Evolutionary conservation across 139 green algal genomes (phyloP), one percentile per base, ranked within the genome.

Genomic region (Chlorella sp.): DNA sequence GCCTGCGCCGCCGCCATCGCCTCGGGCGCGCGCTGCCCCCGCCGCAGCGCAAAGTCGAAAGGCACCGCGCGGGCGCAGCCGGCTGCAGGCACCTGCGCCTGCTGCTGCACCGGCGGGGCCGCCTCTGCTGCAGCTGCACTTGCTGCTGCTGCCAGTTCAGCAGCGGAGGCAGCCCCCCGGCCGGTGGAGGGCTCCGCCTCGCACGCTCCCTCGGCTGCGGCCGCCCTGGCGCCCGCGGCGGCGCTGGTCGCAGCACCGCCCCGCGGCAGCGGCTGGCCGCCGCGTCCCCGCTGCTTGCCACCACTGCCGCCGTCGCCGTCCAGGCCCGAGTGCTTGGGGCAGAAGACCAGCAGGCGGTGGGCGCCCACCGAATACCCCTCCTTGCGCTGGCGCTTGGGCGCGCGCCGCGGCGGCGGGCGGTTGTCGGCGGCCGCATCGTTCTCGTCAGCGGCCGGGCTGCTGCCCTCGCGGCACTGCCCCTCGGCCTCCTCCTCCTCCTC

Each of bases 271-370:
- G 17, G 45, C 45, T 43, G 35, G 6, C 45, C 7, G 53, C 17
- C 1, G 66, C 42, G 6, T 27, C 29, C 43, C 17, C 29, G 14
- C 65, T 38, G n/a, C n/a, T n/a, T n/a, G n/a, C n/a, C n/a, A n/a
- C n/a, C n/a, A n/a, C n/a, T n/a, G n/a, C n/a, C n/a, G n/a, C n/a
- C n/a, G n/a, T n/a, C n/a, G n/a, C n/a, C n/a, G n/a, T n/a, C n/a
- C n/a, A n/a, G n/a, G n/a, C n/a, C n/a, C n/a, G n/a, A n/a, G 79
- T 94, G 89, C 42, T 77, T 80, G 3, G 68, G 77, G 79, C 90
- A 94, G 80, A 83, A 92, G 76, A 80, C 91, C 21, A 85, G 60
- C 29, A 94, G 74, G 1, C 74, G 67, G 2, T 73, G 77, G 23
- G 74, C 76, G 46, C 73, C 77, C 33, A 76, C 45, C 8, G 46